phyloP scores from a whole-genome alignment of 306 rosid genomes.

The Crataegus laevigata region DNA sequence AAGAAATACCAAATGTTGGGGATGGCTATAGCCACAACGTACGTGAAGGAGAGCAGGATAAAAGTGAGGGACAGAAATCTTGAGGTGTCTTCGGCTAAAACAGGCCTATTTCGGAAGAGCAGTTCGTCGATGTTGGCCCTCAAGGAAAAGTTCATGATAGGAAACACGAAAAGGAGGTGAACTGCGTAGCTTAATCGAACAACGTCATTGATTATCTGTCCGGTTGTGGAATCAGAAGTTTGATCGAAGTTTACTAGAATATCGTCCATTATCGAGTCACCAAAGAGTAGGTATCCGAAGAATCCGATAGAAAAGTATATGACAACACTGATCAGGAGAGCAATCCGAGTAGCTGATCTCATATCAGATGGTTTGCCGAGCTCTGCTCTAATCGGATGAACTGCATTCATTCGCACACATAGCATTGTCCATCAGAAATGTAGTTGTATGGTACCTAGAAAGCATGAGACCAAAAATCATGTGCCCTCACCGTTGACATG shows the following conservation, averaged over 20 bases:
- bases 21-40: conserved; percentile 42
- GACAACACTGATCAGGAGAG: conserved; percentile 28
- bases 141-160: conserved; percentile 37
- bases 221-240: conserved; percentile 10
- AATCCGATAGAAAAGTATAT: conserved; percentile 51
- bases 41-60: conserved; percentile 22
- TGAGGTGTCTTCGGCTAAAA: conserved; percentile 26
- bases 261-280: conserved; percentile 44
- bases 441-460: background rate
- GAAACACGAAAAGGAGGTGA: conserved; percentile 56
- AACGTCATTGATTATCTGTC: conserved; percentile 34
- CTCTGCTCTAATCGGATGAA: conserved; percentile 68
- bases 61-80: conserved; percentile 43
- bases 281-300: conserved; percentile 53
- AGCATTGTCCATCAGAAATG: background rate
- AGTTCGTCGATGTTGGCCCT: conserved; percentile 49
- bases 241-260: conserved; percentile 54
- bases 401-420: conserved; percentile 26
- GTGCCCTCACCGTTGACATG: conserved; percentile 43
- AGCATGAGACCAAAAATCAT: background rate
- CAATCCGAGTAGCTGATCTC: conserved; percentile 27
- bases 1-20: conserved; percentile 55
- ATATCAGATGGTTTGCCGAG: conserved; percentile 36
- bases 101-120: conserved; percentile 24
- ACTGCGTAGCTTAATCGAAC: conserved; percentile 51